Percentiles rank a stretch among this genome's conserved stretches.
Conservation (phyloP, 192 early-diverging fungal species). For the Helicostylum pulchrum region DNA sequence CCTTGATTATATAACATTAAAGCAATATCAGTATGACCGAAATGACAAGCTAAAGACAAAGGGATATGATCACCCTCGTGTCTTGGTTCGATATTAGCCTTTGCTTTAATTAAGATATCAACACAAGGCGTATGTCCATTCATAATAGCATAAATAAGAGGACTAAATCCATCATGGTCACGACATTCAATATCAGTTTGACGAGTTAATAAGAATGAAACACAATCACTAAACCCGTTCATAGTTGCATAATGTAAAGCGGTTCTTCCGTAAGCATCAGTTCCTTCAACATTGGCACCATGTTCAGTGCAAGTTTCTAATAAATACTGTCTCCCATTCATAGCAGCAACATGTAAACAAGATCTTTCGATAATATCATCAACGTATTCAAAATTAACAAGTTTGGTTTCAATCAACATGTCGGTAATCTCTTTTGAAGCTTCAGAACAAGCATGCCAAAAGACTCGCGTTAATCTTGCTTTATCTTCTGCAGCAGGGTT, state of each 20-base stretch:
- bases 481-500: slow-evolving; percentile 51
- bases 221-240: slow-evolving; percentile 74
- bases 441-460: slow-evolving; percentile 69
- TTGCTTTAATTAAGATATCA: slow-evolving; percentile 66
- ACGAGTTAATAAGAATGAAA: slow-evolving; percentile 55
- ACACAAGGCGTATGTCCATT: slow-evolving; percentile 78
- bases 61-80: slow-evolving; percentile 63
- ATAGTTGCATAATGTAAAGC: slow-evolving; percentile 94
- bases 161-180: slow-evolving; percentile 90
- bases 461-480: slow-evolving; percentile 67
- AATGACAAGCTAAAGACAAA: slow-evolving; percentile 87
- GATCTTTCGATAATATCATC: slow-evolving; percentile 96
- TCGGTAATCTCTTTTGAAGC: slow-evolving; percentile 51
- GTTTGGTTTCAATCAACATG: slow-evolving; percentile 59
- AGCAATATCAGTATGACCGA: slow-evolving; percentile 86
- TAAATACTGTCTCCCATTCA: slow-evolving; percentile 70
- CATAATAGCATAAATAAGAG: slow-evolving; percentile 84
- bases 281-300: slow-evolving; percentile 48
- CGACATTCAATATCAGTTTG: slow-evolving; percentile 50
- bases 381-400: slow-evolving; percentile 75
- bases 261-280: slow-evolving; percentile 89
- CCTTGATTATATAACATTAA: slow-evolving; percentile 73
- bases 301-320: slow-evolving; percentile 45
- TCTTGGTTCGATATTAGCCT: slow-evolving; percentile 60
- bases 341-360: slow-evolving; percentile 85